Conservation (phyloP, 768 basidiomycete species). For the Auricularia cornea region DNA sequence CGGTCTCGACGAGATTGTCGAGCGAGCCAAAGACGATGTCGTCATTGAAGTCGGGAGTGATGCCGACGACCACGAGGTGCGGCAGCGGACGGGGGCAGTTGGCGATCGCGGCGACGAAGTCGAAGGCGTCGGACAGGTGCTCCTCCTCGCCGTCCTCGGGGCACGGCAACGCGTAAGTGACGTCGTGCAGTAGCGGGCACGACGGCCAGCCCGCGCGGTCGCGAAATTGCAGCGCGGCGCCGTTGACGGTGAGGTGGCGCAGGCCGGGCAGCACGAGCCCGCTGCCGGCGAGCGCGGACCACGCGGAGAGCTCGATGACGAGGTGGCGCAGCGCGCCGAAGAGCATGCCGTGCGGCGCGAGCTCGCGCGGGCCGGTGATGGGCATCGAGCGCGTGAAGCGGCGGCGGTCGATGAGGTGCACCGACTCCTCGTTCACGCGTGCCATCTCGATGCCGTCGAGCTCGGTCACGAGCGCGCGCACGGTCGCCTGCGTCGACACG, state of each 20-base stretch:
- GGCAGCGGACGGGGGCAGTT: background rate
- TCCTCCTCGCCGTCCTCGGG: background rate
- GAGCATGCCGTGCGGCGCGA: background rate
- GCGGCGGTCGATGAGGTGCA: background rate
- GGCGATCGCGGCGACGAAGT: background rate
- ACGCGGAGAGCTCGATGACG: background rate
- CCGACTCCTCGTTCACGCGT: background rate
- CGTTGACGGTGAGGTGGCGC: background rate
- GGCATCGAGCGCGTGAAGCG: background rate
- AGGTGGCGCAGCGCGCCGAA: background rate
- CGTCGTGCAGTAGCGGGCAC: background rate
- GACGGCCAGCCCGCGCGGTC: background rate
- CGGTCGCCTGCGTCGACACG: background rate
- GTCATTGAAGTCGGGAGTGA: background rate
- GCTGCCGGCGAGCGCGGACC: background rate
- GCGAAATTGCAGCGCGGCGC: background rate
- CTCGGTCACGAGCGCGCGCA: background rate
- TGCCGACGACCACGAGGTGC: background rate
- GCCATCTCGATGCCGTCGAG: background rate
- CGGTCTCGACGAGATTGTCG: slow-evolving; percentile 41
- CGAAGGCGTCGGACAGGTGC: background rate
- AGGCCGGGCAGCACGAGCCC: background rate
- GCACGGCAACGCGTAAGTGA: background rate
- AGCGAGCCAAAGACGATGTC: slow-evolving; percentile 35
- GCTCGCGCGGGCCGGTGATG: background rate